phyloP scores from a whole-genome alignment of 148 eudicot species.

The Rhododendron henanense region DNA sequence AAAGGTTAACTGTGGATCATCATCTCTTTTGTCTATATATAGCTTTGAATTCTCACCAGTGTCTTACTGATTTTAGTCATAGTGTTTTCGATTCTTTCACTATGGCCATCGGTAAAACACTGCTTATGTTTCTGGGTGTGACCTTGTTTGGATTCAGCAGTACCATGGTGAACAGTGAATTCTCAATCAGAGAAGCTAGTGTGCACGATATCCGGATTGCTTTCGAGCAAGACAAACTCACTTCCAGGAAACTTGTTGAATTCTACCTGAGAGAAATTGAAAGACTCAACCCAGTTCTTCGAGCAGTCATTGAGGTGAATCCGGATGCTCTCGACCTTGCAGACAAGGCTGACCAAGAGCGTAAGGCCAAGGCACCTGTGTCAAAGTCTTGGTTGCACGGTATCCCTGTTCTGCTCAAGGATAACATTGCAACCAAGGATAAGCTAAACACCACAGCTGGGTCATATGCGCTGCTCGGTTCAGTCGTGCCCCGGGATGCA shows the following conservation, averaged over 20 bases:
- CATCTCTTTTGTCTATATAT: background rate
- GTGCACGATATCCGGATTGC: constrained; percentile 24
- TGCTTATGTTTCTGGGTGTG: background rate
- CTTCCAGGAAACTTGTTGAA: constrained; percentile 31
- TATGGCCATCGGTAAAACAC: background rate
- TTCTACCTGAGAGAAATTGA: constrained; percentile 29
- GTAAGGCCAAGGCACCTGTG: constrained; percentile 14
- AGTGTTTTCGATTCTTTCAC: background rate
- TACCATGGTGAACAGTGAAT: background rate
- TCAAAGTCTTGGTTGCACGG: constrained; percentile 29
- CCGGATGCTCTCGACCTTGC: constrained; percentile 39
- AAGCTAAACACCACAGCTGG: constrained; percentile 43
- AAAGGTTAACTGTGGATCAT: background rate
- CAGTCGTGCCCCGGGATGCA: constrained; percentile 26
- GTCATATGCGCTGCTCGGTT: constrained; percentile 30
- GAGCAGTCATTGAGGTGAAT: constrained; percentile 34
- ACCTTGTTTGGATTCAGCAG: background rate
- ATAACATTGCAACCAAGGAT: constrained; percentile 40
- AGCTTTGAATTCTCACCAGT: background rate
- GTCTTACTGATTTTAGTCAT: too few relatives aligned
- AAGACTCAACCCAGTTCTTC: constrained; percentile 31
- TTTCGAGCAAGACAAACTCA: constrained; percentile 25
- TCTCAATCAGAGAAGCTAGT: constrained; percentile 26
- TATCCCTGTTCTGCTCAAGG: constrained; percentile 36
- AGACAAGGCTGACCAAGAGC: constrained; percentile 28